Evolutionary conservation across 805 yeast species (phyloP), one percentile per base, ranked within the genome.

Genomic region (Yueomyces sinensis): DNA sequence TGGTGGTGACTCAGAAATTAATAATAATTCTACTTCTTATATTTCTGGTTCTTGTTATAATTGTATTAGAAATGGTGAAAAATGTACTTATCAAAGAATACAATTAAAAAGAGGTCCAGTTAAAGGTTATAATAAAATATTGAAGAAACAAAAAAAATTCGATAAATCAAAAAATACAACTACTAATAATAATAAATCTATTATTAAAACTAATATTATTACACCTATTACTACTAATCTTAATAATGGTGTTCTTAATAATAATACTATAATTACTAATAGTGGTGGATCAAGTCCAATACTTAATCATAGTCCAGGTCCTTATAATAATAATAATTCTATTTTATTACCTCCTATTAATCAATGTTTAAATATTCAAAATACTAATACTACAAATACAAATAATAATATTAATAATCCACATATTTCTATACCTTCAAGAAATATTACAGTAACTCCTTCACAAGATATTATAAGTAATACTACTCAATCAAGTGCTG

Each of bases 91-190:
- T 50, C 75, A 76, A 17, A 61, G 89, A 33, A 66, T 76, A 2
- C 93, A 87, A 0, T 52, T 81, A 50, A 81, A 81, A 45, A 59
- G 93, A 44, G 93, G 93, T 0, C 93, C 93, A 0, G 66, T 79
- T 1, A 81, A 79, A 47, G 89, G 89, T 1, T 76, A 72, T 42
- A 61, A 65, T n/a, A 56, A 66, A 33, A 70, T 62, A 36, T 20
- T 11, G 11, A 20, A 20, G 24, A n/a, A n/a, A n/a, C n/a, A n/a
- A n/a, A n/a, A n/a, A n/a, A n/a, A n/a, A n/a, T n/a, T n/a, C n/a
- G n/a, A n/a, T n/a, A n/a, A n/a, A n/a, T n/a, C 13, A 17, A 13
- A 30, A 30, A 13, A 34, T 32, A 23, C 4, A 34, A 23, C n/a
- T 19, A 23, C 17, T 15, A 24, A 30, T 27, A 20, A 20, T 7